A percentile compares a stretch with the other conserved stretches of the same genome.
Conservation (phyloP, 164 flowering plant genomes). For the Vitis labrusca region DNA sequence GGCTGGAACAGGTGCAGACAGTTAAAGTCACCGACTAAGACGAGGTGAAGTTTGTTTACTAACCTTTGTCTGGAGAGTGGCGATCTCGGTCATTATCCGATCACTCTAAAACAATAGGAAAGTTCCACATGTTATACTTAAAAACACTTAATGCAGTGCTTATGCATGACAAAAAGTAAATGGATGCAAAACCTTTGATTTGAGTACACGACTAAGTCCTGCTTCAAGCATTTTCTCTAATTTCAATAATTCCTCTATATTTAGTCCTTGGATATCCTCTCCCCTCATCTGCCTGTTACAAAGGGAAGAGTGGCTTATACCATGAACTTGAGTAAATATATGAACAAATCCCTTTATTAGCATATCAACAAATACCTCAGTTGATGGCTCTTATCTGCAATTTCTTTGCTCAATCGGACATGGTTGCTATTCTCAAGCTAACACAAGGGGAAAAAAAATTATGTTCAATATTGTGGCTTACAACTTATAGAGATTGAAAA, state of each 20-base stretch:
- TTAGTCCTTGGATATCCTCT: slow-evolving; percentile 42
- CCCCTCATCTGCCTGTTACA: slow-evolving; percentile 40
- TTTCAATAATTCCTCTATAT: slow-evolving; percentile 31
- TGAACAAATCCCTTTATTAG: too few relatives aligned
- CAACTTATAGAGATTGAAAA: too few relatives aligned
- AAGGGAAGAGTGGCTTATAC: neutral
- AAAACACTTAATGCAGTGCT: neutral
- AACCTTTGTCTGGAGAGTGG: slow-evolving; percentile 29
- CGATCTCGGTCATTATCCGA: slow-evolving; percentile 24
- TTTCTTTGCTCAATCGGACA: slow-evolving; percentile 31
- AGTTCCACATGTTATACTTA: neutral
- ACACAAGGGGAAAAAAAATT: neutral
- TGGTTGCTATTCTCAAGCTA: slow-evolving; percentile 33
- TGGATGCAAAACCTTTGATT: slow-evolving; percentile 28
- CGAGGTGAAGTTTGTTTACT: neutral
- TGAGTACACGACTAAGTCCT: slow-evolving; percentile 33
- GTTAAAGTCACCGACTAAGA: neutral
- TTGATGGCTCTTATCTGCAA: slow-evolving; percentile 35
- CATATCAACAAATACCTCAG: slow-evolving; percentile 17
- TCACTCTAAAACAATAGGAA: slow-evolving; percentile 19
- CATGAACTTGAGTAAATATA: neutral
- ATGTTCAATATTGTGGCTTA: too few relatives aligned
- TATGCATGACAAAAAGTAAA: neutral
- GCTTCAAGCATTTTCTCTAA: slow-evolving; percentile 40
- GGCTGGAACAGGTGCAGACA: too few relatives aligned